Evolutionary conservation across 768 basidiomycete genomes (phyloP).

Genomic region (Obba rivulosa): DNA sequence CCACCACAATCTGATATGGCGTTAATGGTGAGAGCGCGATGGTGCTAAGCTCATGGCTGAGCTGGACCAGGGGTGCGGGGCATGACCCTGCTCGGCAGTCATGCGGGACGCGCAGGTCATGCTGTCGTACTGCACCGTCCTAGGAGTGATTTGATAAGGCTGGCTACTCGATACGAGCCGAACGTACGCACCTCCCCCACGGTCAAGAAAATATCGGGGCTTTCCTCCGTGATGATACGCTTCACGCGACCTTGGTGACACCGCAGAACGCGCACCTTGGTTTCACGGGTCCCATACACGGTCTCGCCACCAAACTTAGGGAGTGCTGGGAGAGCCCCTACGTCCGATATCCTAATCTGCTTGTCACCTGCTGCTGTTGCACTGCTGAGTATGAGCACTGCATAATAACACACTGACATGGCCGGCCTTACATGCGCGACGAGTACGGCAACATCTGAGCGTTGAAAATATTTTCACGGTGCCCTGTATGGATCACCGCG

Average conservation of each 20-base stretch:
- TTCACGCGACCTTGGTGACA: conserved; percentile 77
- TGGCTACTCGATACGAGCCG: conserved; percentile 10
- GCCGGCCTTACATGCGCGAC: conserved; percentile 58
- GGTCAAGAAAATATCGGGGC: conserved; percentile 69
- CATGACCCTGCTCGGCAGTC: conserved; percentile 54
- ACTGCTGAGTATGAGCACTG: conserved; percentile 27
- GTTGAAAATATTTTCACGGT: conserved; percentile 82
- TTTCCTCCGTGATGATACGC: conserved; percentile 73
- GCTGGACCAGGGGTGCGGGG: conserved; percentile 63
- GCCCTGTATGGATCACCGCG: conserved; percentile 72
- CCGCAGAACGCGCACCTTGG: conserved; percentile 48
- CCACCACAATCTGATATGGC: conserved; percentile 82
- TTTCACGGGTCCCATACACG: conserved; percentile 38
- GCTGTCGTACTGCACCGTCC: conserved; percentile 87
- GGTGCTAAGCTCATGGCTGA: conserved; percentile 64
- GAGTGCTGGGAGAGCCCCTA: conserved; percentile 35
- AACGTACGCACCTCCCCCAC: conserved; percentile 60
- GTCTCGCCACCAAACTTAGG: conserved; percentile 36
- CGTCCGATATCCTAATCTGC: conserved; percentile 76
- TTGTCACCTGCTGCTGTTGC: conserved; percentile 71
- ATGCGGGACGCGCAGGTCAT: conserved; percentile 73
- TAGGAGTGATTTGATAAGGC: conserved; percentile 23
- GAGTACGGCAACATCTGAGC: conserved; percentile 75
- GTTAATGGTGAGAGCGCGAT: conserved; percentile 72
- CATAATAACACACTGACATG: background rate